phyloP scores from a whole-genome alignment of 495 filamentous ascomycete genomes.

The Talaromyces adpressus region DNA sequence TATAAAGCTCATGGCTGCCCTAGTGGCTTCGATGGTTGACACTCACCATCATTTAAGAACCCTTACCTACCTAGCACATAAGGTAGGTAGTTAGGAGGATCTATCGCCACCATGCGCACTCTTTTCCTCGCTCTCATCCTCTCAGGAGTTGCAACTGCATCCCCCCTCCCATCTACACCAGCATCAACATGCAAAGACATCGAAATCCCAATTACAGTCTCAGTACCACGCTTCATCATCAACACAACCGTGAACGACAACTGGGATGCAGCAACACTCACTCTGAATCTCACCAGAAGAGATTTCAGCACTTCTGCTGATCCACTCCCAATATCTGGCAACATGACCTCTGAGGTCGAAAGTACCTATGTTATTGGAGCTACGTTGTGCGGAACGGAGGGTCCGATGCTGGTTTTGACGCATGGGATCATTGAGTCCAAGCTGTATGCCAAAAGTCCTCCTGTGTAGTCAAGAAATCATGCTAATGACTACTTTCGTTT shows the following conservation, averaged over 20 bases:
- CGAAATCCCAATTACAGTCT: neutral
- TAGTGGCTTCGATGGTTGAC: neutral
- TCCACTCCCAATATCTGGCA: neutral
- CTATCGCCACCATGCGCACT: neutral
- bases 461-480: neutral
- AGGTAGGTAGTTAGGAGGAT: too few relatives aligned
- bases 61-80: too few relatives aligned
- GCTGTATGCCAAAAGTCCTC: neutral
- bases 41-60: neutral
- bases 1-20: neutral
- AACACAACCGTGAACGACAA: neutral
- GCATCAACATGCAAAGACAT: neutral
- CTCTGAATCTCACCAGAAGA: neutral
- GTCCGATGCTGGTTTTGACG: neutral
- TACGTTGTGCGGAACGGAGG: neutral
- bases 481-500: neutral
- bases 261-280: neutral
- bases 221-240: neutral
- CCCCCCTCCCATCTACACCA: neutral
- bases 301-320: neutral
- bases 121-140: neutral
- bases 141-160: neutral
- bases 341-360: neutral
- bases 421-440: neutral
- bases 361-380: neutral